Base-by-base conservation (phyloP, 2,329 filamentous ascomycete genomes). In the Microdochium paspali region DNA sequence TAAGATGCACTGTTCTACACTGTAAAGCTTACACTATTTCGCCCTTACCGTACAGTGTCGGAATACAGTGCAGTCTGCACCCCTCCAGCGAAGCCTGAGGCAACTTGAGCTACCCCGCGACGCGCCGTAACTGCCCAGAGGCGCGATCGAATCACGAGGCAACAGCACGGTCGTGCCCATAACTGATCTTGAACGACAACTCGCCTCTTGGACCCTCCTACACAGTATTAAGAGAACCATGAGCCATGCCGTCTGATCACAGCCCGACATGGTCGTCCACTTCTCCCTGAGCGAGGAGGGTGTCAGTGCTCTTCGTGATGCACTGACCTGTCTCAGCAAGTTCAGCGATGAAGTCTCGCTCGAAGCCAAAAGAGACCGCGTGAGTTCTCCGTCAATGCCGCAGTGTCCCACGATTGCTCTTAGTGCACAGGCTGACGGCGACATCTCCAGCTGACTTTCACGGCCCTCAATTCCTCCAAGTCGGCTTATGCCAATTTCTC, bases 261-360 rank as follows among this genome's bases (percentile, higher is more conserved):
- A 6, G 12, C 18, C 35, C 35, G 23, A 12, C 35, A 40, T 40
- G 35, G 35, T 40, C 18, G 35, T 40, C 35, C 35, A 40, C 50
- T 90, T 90, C 60, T 85, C 84, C 0, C 70, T 91, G 47, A 85
- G 76, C 56, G 85, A 87, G 48, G 85, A 90, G 55, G 83, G 83
- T 26, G 80, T 88, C 40, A 72, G 74, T 6, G 79, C 78, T 44
- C 71, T 91, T 42, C 84, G 88, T 56, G 87, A 90, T 63, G 76
- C 82, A 23, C 75, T 91, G 48, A 72, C 80, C 21, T 91, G 87
- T 62, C 73, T 91, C 24, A 78, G 79, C 58, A 89, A 88, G 64
- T 90, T 91, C 68, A 86, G 83, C 61, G 87, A 91, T 56, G 79
- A 84, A 43, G 85, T 91, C 20, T 85, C 80, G 24, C 72, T 91